These are phyloP conservation scores for Aspergillus calidoustus DNA, from an alignment of 2,329 filamentous ascomycete species.

Conservation along the genomic window DNA sequence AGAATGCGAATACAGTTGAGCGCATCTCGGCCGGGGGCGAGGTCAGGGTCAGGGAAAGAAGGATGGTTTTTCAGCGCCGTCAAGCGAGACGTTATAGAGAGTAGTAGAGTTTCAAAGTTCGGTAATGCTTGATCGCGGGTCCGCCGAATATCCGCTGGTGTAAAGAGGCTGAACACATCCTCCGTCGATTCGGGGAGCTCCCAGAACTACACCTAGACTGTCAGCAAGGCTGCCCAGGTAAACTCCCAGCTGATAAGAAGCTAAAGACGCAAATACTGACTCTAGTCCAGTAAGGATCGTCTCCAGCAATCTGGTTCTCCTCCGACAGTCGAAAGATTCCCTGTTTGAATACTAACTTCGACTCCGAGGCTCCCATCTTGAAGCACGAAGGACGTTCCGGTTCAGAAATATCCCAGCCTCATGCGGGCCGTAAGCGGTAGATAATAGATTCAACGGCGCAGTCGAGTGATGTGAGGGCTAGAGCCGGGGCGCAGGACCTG, in stretches of 20 bases:
- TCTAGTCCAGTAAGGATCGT: conserved; percentile 91
- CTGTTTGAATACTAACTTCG: conserved; percentile 98
- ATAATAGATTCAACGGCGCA: not conserved
- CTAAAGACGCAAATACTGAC: conserved; percentile 51
- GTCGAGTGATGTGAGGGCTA: not conserved
- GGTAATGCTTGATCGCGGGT: conserved; percentile 82
- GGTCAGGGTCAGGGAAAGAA: conserved; percentile 83
- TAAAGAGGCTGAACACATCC: conserved; percentile 96
- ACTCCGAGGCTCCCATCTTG: conserved; percentile 94
- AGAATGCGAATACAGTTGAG: conserved; percentile 93
- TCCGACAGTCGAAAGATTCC: conserved; percentile 97
- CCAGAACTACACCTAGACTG: conserved; percentile 74
- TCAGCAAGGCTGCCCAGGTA: conserved; percentile 26
- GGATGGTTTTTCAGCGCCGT: conserved; percentile 84
- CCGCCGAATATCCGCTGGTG: conserved; percentile 82
- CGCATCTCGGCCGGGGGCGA: conserved; percentile 83
- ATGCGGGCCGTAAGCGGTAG: conserved; percentile 25
- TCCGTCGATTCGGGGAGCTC: conserved; percentile 93
- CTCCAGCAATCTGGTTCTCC: conserved; percentile 80
- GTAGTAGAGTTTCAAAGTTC: conserved; percentile 87
- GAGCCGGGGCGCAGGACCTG: conserved; percentile 9
- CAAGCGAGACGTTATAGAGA: conserved; percentile 81
- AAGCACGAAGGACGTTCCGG: conserved; percentile 33
- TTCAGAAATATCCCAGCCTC: conserved; percentile 32
- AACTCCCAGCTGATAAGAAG: not conserved